A percentile compares a stretch with the other conserved stretches of the same genome.
These are phyloP conservation scores for Fraxinus sp. DNA, from an alignment of 305 asterid species.

Conservation along the genomic window DNA sequence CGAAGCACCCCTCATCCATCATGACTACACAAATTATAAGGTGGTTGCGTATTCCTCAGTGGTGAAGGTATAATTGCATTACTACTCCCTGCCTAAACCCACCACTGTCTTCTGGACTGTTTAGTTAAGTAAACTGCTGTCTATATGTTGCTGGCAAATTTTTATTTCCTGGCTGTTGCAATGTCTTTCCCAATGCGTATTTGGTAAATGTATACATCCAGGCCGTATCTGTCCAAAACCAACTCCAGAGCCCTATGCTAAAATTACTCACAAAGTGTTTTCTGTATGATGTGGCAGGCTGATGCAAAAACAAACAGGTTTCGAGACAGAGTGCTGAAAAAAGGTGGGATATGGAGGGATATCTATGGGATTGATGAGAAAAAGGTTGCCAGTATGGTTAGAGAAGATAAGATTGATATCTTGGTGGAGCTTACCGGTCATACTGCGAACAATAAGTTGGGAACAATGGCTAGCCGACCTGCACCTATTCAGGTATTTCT, in stretches of 20 bases:
- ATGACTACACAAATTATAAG: conserved; percentile 71
- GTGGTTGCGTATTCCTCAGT: conserved; percentile 97
- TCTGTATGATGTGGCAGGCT: conserved; percentile 53
- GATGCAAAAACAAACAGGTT: conserved; percentile 92
- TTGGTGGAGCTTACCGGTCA: conserved; percentile 99
- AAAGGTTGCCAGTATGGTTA: conserved; percentile 84
- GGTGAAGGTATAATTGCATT: conserved; percentile 67
- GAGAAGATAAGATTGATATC: conserved; percentile 93
- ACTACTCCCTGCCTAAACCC: conserved; percentile 16
- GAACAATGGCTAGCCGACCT: conserved; percentile 98
- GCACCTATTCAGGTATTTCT: conserved; percentile 91
- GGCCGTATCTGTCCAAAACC: conserved; percentile 1
- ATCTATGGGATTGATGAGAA: conserved; percentile 93
- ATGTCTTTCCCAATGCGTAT: not conserved
- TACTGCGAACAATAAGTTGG: conserved; percentile 98
- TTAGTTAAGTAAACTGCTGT: conserved; percentile 13
- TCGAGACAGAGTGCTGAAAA: conserved; percentile 80
- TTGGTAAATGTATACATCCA: not conserved
- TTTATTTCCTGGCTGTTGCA: conserved; percentile 17
- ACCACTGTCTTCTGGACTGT: conserved; percentile 14
- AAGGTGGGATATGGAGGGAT: conserved; percentile 93
- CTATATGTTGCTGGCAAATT: conserved; percentile 6
- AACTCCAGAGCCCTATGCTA: conserved; percentile 4
- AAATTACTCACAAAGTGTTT: not conserved
- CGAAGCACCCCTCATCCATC: conserved; percentile 86